phyloP scores from a whole-genome alignment of 495 filamentous ascomycete species.

The Friedmanniomyces endolithicus region DNA sequence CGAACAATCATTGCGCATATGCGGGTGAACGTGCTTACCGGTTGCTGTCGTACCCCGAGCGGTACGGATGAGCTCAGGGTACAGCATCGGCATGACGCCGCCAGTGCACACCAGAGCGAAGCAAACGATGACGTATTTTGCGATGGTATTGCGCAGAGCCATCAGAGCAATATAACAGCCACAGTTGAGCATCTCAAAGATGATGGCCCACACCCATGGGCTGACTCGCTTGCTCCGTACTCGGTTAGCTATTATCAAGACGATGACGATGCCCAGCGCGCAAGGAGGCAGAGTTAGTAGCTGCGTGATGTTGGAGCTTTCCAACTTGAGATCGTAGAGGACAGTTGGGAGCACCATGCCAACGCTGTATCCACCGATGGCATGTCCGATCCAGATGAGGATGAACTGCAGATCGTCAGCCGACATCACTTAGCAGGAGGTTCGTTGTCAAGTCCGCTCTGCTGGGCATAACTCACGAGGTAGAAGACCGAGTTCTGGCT shows the following conservation, averaged over 20 bases:
- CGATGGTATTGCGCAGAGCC: background rate
- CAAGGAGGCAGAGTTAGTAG: background rate
- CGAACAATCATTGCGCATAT: too few species aligned
- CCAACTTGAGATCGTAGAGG: background rate
- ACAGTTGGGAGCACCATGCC: background rate
- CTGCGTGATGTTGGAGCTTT: background rate
- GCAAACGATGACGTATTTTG: background rate
- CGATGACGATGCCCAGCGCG: background rate
- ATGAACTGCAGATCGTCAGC: background rate
- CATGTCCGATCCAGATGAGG: conserved; percentile 1
- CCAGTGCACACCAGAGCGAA: background rate
- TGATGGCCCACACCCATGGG: background rate
- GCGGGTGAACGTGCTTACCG: background rate
- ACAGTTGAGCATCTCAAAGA: background rate
- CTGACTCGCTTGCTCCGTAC: background rate
- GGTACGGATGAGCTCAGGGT: conserved; percentile 1
- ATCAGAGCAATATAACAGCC: conserved; percentile 5
- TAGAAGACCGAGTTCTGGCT: background rate
- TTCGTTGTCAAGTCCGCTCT: too few species aligned
- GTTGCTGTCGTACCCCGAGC: background rate
- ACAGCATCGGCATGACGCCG: conserved; percentile 1
- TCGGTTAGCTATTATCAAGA: background rate
- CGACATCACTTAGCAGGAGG: background rate
- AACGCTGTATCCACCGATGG: background rate
- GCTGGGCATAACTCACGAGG: background rate